Conservation (phyloP, 495 filamentous ascomycete species). For the Aspergillus diversus region DNA sequence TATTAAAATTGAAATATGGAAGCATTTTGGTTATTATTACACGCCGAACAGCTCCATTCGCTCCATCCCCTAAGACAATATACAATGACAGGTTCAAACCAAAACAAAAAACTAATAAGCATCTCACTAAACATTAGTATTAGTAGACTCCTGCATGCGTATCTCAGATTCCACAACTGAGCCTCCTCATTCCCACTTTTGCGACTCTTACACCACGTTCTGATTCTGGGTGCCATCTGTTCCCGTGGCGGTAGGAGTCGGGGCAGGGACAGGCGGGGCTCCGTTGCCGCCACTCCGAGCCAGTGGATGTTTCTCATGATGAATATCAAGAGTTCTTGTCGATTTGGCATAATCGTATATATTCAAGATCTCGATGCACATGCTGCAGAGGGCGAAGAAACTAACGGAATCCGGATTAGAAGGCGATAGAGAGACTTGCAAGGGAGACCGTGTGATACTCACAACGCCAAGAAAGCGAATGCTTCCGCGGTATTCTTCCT, state of each 20-base stretch:
- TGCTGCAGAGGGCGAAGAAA: neutral
- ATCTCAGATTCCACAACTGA: too few species aligned
- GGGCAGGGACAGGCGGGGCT: neutral
- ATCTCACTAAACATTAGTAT: too few species aligned
- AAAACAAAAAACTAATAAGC: too few species aligned
- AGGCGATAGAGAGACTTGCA: neutral
- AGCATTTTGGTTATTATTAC: too few species aligned
- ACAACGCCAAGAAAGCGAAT: slow-evolving; percentile 18
- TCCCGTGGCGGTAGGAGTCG: neutral
- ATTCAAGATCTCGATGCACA: slow-evolving; percentile 3
- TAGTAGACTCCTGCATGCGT: too few species aligned
- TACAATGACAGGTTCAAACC: too few species aligned
- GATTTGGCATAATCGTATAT: neutral
- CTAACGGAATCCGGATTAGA: neutral
- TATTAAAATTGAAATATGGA: too few species aligned
- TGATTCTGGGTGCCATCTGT: neutral
- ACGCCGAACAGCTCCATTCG: too few species aligned
- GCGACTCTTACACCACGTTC: neutral
- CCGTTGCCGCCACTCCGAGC: neutral
- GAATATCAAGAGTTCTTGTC: neutral
- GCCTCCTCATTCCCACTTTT: too few species aligned
- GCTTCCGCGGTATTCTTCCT: slow-evolving; percentile 18
- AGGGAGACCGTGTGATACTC: neutral
- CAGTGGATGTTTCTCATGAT: neutral
- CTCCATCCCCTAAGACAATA: too few species aligned